Evolutionary conservation across 768 basidiomycete species (phyloP), one percentile per base, ranked within the genome.

Genomic region (Pleurotus ostreatus): DNA sequence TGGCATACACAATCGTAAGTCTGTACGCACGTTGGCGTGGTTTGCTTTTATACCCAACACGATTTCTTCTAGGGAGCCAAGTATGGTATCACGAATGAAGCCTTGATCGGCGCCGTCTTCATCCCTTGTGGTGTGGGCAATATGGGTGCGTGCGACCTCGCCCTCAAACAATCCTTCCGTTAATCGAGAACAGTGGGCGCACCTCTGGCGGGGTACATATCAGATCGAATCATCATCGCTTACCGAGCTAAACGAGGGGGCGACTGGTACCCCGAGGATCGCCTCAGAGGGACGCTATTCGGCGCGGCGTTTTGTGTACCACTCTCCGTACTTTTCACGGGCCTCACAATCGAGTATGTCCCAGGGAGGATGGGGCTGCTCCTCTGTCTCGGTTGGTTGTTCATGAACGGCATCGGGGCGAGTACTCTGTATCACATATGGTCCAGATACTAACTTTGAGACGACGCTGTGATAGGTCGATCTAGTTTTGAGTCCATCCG

Each of bases 381-480:
- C 1, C 61, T 83, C 8, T 80, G 76, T 58, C 67, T 87, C 4
- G n/a, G 79, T 0, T 84, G 79, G 56, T 62, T 90, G 9, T 88
- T 88, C 61, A 55, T 80, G 41, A 88, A 86, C 56, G 83, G 86
- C 13, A 34, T 86, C 18, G 86, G 87, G 25, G 15, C 39, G 30
- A 39, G 15, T 11, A 9, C 1, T 15, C 7, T 7, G 13, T 15
- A 2, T 47, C 23, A 4, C 46, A 7, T 30, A 30, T 30, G 9
- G 9, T 7, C 4, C 9, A 34, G 30, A 34, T 34, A 11, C 8
- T 9, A 2, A 34, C 30, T 8, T 11, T 0, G 30, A 34, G 30
- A 34, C 20, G 18, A 13, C 23, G 5, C n/a, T 34, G 13, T 16
- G 30, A 72, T 20, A 78, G 74, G 80, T 81, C 55, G 71, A 81